Conservation (phyloP, 2,329 filamentous ascomycete genomes). For the Sporothrix inflata region DNA sequence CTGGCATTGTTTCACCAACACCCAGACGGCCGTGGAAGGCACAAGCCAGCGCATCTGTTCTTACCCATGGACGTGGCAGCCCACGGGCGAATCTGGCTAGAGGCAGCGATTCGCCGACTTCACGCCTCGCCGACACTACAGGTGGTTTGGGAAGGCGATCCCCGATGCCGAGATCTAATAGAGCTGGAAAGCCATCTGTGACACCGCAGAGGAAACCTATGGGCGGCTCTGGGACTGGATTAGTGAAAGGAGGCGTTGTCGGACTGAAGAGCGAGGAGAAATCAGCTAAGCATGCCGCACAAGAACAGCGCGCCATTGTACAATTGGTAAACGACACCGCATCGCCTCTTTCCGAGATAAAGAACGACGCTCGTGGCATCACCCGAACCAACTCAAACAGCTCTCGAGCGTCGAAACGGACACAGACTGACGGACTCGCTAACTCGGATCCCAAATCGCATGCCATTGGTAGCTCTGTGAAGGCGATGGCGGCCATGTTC, state of each 20-base stretch:
- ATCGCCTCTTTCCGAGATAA: slow-evolving; percentile 29
- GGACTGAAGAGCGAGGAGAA: slow-evolving; percentile 3
- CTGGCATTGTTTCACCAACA: not conserved
- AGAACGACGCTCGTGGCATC: slow-evolving; percentile 23
- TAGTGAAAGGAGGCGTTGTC: not conserved
- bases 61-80: not conserved
- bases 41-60: not conserved
- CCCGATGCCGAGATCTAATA: not conserved
- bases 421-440: slow-evolving; percentile 22
- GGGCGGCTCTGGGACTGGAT: not conserved
- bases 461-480: slow-evolving; percentile 41
- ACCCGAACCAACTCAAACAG: slow-evolving; percentile 7
- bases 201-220: not conserved
- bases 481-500: slow-evolving; percentile 57
- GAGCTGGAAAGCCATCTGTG: not conserved
- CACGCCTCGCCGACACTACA: not conserved
- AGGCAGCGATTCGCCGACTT: not conserved
- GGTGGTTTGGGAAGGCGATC: not conserved
- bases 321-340: not conserved
- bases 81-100: not conserved
- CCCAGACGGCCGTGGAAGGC: slow-evolving; percentile 14
- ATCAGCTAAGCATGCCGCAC: not conserved
- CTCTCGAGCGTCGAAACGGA: not conserved
- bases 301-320: not conserved
- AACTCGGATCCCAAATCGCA: slow-evolving; percentile 36